Conservation (phyloP, 2,329 filamentous ascomycete genomes). For the Colletotrichum abscissum region DNA sequence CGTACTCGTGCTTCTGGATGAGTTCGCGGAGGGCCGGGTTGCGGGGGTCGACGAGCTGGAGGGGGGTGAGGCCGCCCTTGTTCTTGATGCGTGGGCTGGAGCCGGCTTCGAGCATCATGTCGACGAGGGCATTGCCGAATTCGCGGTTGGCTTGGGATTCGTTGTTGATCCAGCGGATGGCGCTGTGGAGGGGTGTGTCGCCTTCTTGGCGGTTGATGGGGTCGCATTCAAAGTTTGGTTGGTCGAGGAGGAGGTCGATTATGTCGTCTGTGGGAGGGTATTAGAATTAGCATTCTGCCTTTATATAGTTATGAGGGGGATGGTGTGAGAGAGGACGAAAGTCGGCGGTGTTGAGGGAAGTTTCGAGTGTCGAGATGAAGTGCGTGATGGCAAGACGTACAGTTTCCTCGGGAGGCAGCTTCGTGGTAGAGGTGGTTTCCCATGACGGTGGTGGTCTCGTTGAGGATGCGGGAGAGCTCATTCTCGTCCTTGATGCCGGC, state of each 20-base stretch:
- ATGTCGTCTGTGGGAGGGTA: constrained; percentile 71
- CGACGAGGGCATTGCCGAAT: constrained; percentile 74
- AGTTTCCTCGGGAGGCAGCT: constrained; percentile 86
- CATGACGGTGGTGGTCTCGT: constrained; percentile 85
- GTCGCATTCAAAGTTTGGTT: constrained; percentile 88
- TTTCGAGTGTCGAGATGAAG: not conserved
- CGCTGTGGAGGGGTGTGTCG: constrained; percentile 84
- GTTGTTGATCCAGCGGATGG: constrained; percentile 80
- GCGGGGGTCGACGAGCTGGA: constrained; percentile 78
- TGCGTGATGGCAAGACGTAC: constrained; percentile 60
- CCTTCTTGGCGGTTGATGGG: constrained; percentile 76
- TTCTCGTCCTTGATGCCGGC: constrained; percentile 68
- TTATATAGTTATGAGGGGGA: not conserved
- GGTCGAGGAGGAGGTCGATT: constrained; percentile 85
- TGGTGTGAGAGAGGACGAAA: not conserved
- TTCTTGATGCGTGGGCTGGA: constrained; percentile 69
- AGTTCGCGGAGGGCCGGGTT: constrained; percentile 71
- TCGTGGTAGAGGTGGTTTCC: constrained; percentile 92
- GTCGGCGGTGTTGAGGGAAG: not conserved
- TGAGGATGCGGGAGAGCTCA: constrained; percentile 81
- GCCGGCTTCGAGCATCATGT: constrained; percentile 87
- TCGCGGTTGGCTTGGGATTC: constrained; percentile 72
- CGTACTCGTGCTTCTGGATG: constrained; percentile 78
- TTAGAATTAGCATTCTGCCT: not conserved
- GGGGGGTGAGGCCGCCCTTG: constrained; percentile 77